Conservation (phyloP, 208 protist species). For the Leishmania tropica region DNA sequence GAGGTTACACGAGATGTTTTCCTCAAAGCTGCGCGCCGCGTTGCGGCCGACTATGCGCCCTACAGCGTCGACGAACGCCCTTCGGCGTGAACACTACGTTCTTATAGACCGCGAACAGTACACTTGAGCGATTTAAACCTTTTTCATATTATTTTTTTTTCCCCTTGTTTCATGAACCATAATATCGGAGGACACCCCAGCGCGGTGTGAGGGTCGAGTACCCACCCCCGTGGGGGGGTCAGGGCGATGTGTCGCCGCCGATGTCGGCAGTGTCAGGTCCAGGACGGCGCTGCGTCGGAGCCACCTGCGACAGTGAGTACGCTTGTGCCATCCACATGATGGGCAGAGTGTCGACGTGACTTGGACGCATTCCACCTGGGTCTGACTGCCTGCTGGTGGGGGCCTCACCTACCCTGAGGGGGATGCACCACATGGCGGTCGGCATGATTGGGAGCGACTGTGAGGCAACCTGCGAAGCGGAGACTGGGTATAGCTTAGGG, state of each 20-base stretch:
- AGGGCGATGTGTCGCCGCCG: not conserved
- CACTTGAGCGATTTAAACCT: not conserved
- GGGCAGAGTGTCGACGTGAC: not conserved
- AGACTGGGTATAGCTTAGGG: not conserved
- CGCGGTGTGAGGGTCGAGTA: not conserved
- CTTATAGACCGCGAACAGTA: not conserved
- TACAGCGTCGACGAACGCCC: not conserved
- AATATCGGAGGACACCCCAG: not conserved
- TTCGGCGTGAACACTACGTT: not conserved
- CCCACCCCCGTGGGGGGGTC: not conserved
- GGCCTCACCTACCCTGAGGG: not conserved
- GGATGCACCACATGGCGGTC: not conserved
- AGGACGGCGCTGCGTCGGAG: not conserved
- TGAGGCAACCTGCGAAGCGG: not conserved
- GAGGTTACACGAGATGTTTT: constrained; percentile 51
- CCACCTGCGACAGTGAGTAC: not conserved
- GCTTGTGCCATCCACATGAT: not conserved
- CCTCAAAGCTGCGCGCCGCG: constrained; percentile 34
- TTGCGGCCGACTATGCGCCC: constrained; percentile 18
- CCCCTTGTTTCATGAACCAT: not conserved
- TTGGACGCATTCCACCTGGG: not conserved
- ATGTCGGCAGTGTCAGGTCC: not conserved
- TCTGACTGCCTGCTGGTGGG: no score
- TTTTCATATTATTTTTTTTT: constrained; percentile 4
- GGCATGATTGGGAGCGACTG: not conserved